These are phyloP conservation scores for Paxillus ammoniavirescens DNA, from an alignment of 768 basidiomycete species.

Conservation along the genomic window DNA sequence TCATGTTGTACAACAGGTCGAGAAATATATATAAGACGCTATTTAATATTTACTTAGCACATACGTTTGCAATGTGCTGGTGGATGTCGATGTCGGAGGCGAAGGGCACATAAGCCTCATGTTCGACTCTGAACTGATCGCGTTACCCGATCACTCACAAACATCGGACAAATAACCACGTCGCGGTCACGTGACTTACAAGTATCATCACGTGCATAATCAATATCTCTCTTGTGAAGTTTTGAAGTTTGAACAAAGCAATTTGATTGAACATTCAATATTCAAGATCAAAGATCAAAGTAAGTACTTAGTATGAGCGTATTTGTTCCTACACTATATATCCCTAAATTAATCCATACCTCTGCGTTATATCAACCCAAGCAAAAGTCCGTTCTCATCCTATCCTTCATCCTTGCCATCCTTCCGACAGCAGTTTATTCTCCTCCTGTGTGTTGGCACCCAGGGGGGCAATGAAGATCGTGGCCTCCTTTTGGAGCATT, in stretches of 20 bases:
- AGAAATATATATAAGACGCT: not conserved
- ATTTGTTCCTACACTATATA: not conserved
- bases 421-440: slow-evolving; percentile 28
- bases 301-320: not conserved
- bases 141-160: slow-evolving; percentile 18
- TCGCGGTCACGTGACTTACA: slow-evolving; percentile 25
- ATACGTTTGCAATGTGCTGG: slow-evolving; percentile 10
- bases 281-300: not conserved
- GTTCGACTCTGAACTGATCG: slow-evolving; percentile 3
- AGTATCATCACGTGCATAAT: slow-evolving; percentile 18
- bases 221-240: too few relatives aligned
- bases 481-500: slow-evolving; percentile 21
- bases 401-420: slow-evolving; percentile 11
- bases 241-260: not conserved
- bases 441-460: slow-evolving; percentile 50
- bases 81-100: not conserved
- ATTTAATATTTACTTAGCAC: slow-evolving; percentile 10
- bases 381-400: not conserved
- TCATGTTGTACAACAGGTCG: slow-evolving; percentile 11
- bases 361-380: not conserved
- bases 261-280: not conserved
- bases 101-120: slow-evolving; percentile 7
- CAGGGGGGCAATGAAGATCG: slow-evolving; percentile 28
- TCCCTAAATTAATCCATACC: slow-evolving; percentile 5
- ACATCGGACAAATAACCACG: slow-evolving; percentile 17